Evolutionary conservation across 2,329 filamentous ascomycete species (phyloP), one percentile per base, ranked within the genome.

Genomic region (Cladorrhinum sp.): DNA sequence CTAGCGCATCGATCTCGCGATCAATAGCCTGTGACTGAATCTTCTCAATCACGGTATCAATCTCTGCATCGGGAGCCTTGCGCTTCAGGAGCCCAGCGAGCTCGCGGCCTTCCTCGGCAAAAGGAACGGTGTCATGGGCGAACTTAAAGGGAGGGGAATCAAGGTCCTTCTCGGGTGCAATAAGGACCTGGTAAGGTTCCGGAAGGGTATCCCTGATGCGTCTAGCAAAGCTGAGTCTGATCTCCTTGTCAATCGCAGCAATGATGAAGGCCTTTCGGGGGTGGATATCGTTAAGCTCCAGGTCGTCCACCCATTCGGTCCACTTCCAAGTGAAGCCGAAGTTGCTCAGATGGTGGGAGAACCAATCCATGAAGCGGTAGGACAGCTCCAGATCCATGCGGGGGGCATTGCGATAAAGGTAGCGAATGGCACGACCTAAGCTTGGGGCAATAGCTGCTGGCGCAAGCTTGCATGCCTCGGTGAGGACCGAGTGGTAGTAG

Each of bases 251-350:
- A 61, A 99, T 78, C 2, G 92, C 89, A 20, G 92, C 93, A 57
- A 88, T 81, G 65, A 99, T 95, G 76, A 99, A 97, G 29, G 93
- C 91, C 77, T 97, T 97, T 77, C 88, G 90, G 1, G 95, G 93
- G 72, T 96, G 86, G 32, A 95, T 78, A 62, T 88, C 80, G 0
- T 91, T 84, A 24, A 96, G 82, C 49, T 86, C 82, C 16, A 96
- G 86, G 72, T 98, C 92, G 16, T 93, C 91, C 52, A 90, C 83
- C 95, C 95, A 99, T 77, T 99, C 95, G 16, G 90, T 88, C 95
- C 95, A 99, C 76, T 98, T 98, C 95, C 95, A 99, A 9, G 95
- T 95, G 73, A 98, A 99, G 57, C 96, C 95, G 72, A 99, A 99
- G 78, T 99, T 99, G 77, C 93, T 97, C 66, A 99, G 78, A 78